Evolutionary conservation across 441 rosid species (phyloP), one percentile per base, ranked within the genome.

Genomic region (Lepidium campestre): DNA sequence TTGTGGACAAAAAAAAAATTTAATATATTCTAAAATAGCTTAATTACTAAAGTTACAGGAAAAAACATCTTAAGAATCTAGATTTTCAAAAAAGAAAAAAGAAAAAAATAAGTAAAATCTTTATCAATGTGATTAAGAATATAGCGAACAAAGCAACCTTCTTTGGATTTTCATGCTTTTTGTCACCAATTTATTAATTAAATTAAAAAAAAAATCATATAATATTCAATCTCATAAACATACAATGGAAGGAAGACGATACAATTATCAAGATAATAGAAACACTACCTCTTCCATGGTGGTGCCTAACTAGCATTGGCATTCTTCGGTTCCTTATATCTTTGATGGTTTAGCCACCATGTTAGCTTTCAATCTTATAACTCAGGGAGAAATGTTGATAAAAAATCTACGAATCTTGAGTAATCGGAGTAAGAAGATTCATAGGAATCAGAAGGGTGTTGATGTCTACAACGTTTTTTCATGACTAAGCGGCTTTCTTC

Each of bases 341-440:
- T 93, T 93, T 45, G 97, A 97, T 10, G 98, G 98, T 10, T 60
- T 93, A 37, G 94, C 96, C 0, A 94, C 98, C 53, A 93, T 93
- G 92, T 71, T 93, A 10, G 96, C 90, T 58, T 62, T 39, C 10
- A 15, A 52, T 48, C 4, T 23, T n/a, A 25, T 45, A 17, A 5
- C 23, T 19, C 39, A 4, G 34, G 12, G 40, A 25, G 48, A 36
- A 35, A 57, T 9, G 34, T 17, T 48, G 5, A 68, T 10, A 54
- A 5, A 52, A 29, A 47, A 65, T 20, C 19, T 1, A 68, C 19
- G 41, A 5, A 75, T 96, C 93, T 83, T 80, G 93, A 85, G 59
- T 81, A 80, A 62, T 73, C 80, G 15, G 80, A 70, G 61, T 58
- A 65, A 41, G 81, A 45, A 39, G 93, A 85, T 47, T 74, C 81